phyloP scores from a whole-genome alignment of 2,329 filamentous ascomycete genomes.

The Cercospora canescens region DNA sequence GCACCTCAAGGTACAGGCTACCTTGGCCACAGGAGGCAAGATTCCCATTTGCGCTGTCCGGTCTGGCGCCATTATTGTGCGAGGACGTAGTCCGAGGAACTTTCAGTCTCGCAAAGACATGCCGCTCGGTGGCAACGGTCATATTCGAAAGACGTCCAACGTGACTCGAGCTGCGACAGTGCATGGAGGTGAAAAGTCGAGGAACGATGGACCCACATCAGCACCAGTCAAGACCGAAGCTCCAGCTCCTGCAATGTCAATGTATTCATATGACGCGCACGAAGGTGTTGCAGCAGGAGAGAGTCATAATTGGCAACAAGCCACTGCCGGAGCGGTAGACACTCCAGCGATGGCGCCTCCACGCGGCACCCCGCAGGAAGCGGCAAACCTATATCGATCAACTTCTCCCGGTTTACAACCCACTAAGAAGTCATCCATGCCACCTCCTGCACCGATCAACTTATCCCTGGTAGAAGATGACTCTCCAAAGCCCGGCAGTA shows the following conservation, averaged over 20 bases:
- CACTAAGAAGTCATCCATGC: slow-evolving; percentile 41
- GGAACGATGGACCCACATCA: slow-evolving; percentile 32
- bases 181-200: slow-evolving; percentile 30
- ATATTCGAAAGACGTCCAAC: slow-evolving; percentile 63
- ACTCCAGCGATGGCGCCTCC: slow-evolving; percentile 43
- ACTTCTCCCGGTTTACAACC: slow-evolving; percentile 53
- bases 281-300: slow-evolving; percentile 43
- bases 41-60: slow-evolving; percentile 78
- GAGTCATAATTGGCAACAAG: slow-evolving; percentile 44
- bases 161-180: slow-evolving; percentile 29
- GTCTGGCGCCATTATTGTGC: slow-evolving; percentile 89
- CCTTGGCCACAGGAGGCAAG: slow-evolving; percentile 79
- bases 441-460: slow-evolving; percentile 51
- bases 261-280: slow-evolving; percentile 40
- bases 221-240: slow-evolving; percentile 34
- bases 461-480: slow-evolving; percentile 60
- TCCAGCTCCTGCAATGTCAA: slow-evolving; percentile 42
- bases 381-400: slow-evolving; percentile 27
- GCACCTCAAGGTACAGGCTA: slow-evolving; percentile 81
- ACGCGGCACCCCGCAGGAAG: slow-evolving; percentile 20
- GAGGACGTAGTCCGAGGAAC: slow-evolving; percentile 88
- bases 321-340: slow-evolving; percentile 32
- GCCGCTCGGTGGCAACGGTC: slow-evolving; percentile 75
- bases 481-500: slow-evolving; percentile 37
- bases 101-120: slow-evolving; percentile 94